These are phyloP conservation scores for Microthyrium microscopicum DNA, from an alignment of 2,329 filamentous ascomycete genomes.

Conservation along the genomic window DNA sequence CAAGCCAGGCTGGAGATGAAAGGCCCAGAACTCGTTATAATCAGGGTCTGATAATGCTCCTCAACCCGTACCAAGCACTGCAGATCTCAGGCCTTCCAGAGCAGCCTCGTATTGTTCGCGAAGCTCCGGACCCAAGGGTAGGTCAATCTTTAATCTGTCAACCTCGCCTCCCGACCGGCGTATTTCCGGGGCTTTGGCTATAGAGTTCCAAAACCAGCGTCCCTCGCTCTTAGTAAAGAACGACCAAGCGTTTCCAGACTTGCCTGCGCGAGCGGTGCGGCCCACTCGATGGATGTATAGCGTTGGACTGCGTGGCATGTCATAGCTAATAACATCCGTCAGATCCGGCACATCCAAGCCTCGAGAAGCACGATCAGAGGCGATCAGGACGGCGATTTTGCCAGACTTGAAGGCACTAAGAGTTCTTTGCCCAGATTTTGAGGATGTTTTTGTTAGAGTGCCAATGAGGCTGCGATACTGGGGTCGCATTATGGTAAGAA, in stretches of 20 bases:
- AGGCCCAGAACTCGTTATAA: too few relatives aligned
- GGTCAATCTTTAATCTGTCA: too few relatives aligned
- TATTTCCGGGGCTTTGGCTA: constrained; percentile 43
- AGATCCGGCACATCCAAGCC: constrained; percentile 71
- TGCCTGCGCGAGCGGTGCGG: constrained; percentile 70
- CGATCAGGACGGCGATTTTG: constrained; percentile 59
- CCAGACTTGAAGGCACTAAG: constrained; percentile 47
- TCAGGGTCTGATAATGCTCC: too few relatives aligned
- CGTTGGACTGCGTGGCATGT: constrained; percentile 64
- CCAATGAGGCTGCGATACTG: constrained; percentile 40
- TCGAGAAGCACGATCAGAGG: constrained; percentile 83
- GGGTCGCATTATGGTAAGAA: constrained; percentile 53
- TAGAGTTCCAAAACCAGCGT: constrained; percentile 80
- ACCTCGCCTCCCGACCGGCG: constrained; percentile 1
- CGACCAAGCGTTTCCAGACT: constrained; percentile 66
- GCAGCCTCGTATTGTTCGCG: constrained; percentile 3
- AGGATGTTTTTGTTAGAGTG: constrained; percentile 61
- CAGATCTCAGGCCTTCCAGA: neutral
- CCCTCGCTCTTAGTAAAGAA: constrained; percentile 68
- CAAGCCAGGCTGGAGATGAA: too few relatives aligned
- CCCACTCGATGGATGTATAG: constrained; percentile 87
- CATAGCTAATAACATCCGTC: constrained; percentile 84
- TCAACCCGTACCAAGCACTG: too few relatives aligned
- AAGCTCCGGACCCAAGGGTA: too few relatives aligned
- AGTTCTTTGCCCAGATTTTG: constrained; percentile 54